phyloP scores from a whole-genome alignment of 1,284 basidiomycete genomes.

The Trichosporon ovoides region DNA sequence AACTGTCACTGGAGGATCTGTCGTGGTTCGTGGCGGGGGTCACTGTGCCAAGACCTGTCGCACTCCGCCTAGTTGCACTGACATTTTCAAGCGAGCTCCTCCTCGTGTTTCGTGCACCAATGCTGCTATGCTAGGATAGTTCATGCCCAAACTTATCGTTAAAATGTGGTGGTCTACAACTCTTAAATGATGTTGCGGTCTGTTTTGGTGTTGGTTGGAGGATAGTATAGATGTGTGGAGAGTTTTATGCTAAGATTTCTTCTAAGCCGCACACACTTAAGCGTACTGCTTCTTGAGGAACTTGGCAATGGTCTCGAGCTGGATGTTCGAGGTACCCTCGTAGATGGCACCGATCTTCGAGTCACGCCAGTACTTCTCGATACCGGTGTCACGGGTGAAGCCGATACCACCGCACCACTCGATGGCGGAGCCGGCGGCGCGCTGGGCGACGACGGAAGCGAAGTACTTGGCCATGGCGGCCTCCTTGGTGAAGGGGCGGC shows the following conservation, averaged over 20 bases:
- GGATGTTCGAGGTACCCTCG: conserved; percentile 94
- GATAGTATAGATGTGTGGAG: not conserved
- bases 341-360: conserved; percentile 94
- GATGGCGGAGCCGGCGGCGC: conserved; percentile 80
- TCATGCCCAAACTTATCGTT: conserved; percentile 7
- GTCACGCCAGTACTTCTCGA: conserved; percentile 92
- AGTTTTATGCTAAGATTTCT: not conserved
- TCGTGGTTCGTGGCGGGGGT: too few relatives aligned
- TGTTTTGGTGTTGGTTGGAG: too few relatives aligned
- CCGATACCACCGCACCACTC: conserved; percentile 97
- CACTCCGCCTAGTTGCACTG: too few relatives aligned
- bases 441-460: conserved; percentile 81
- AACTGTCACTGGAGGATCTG: too few relatives aligned
- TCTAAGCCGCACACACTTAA: conserved; percentile 10
- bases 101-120: too few relatives aligned
- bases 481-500: conserved; percentile 78
- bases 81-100: too few relatives aligned
- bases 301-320: conserved; percentile 93
- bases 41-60: too few relatives aligned
- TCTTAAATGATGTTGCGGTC: not conserved
- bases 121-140: conserved; percentile 4
- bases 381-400: conserved; percentile 88
- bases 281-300: conserved; percentile 54
- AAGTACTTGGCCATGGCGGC: conserved; percentile 96
- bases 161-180: conserved; percentile 3